phyloP scores from a whole-genome alignment of 768 basidiomycete species.

The Boletus sp. region DNA sequence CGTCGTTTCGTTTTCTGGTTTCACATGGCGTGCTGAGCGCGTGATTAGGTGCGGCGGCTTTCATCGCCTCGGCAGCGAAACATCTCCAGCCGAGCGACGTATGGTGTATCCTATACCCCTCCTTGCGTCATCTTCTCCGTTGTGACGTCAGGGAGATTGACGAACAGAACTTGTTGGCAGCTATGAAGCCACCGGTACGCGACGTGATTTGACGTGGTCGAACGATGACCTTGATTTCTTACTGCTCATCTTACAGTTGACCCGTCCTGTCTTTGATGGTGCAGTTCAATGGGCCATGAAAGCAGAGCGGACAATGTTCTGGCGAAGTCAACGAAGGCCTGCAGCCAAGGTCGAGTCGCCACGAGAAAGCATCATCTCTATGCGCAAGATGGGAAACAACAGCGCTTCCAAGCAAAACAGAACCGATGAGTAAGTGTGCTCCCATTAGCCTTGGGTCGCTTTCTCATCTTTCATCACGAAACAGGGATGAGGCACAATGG shows the following conservation, averaged over 20 bases:
- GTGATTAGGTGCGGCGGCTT: constrained; percentile 72
- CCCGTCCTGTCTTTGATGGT: constrained; percentile 79
- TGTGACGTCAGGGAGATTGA: constrained; percentile 78
- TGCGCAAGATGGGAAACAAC: constrained; percentile 51
- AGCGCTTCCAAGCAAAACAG: constrained; percentile 44
- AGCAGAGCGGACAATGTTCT: constrained; percentile 75
- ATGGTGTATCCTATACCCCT: constrained; percentile 97
- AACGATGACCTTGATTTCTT: neutral
- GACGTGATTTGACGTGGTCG: neutral
- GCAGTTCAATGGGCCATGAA: constrained; percentile 89
- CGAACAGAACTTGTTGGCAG: constrained; percentile 69
- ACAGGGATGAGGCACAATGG: constrained; percentile 76
- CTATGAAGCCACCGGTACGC: constrained; percentile 78
- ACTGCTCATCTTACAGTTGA: constrained; percentile 34
- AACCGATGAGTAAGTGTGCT: constrained; percentile 74
- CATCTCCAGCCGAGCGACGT: constrained; percentile 85
- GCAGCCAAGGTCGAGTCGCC: constrained; percentile 60
- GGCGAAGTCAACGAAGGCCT: constrained; percentile 56
- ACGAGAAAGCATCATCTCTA: constrained; percentile 65
- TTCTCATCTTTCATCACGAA: neutral
- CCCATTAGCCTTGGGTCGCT: neutral
- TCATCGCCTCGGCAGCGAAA: constrained; percentile 83
- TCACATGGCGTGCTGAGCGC: neutral
- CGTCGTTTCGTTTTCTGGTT: constrained; percentile 2
- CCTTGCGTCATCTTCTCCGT: constrained; percentile 79